Percentiles rank a stretch among this genome's conserved stretches.
phyloP scores from a whole-genome alignment of 164 flowering plant genomes.

The Warburgia ugandensis region DNA sequence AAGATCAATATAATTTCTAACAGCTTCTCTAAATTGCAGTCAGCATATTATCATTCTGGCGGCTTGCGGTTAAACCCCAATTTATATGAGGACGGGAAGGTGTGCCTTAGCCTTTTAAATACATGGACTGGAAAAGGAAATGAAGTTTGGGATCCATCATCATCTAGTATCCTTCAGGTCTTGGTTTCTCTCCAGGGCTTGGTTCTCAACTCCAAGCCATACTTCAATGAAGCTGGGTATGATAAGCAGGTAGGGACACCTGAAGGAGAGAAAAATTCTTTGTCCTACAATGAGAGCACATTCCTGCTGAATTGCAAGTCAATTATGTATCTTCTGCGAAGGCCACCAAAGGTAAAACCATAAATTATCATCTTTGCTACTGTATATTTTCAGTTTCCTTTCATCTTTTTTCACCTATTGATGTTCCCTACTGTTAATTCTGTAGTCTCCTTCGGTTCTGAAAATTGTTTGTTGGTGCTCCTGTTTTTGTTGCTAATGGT shows the following conservation, averaged over 20 bases:
- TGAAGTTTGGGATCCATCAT: conserved; percentile 95
- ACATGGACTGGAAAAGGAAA: conserved; percentile 99
- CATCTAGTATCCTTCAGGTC: conserved; percentile 98
- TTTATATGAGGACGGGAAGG: conserved; percentile 97
- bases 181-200: conserved; percentile 96
- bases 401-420: too few relatives aligned
- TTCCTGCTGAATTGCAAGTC: conserved; percentile 92
- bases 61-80: conserved; percentile 98
- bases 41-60: conserved; percentile 96
- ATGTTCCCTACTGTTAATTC: too few relatives aligned
- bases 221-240: conserved; percentile 99
- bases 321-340: conserved; percentile 82
- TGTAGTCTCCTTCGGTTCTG: too few relatives aligned
- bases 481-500: too few relatives aligned
- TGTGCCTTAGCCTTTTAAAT: conserved; percentile 94
- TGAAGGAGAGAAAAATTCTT: conserved; percentile 97
- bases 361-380: background rate
- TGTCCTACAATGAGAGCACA: conserved; percentile 93
- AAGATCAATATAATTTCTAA: too few relatives aligned
- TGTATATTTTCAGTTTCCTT: too few relatives aligned
- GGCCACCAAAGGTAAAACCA: conserved; percentile 83
- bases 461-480: too few relatives aligned
- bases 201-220: conserved; percentile 90
- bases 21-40: too few relatives aligned
- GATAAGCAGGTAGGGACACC: conserved; percentile 97